These are phyloP conservation scores for Paecilomyces fulvus DNA, from an alignment of 2,329 filamentous ascomycete genomes.

Conservation along the genomic window DNA sequence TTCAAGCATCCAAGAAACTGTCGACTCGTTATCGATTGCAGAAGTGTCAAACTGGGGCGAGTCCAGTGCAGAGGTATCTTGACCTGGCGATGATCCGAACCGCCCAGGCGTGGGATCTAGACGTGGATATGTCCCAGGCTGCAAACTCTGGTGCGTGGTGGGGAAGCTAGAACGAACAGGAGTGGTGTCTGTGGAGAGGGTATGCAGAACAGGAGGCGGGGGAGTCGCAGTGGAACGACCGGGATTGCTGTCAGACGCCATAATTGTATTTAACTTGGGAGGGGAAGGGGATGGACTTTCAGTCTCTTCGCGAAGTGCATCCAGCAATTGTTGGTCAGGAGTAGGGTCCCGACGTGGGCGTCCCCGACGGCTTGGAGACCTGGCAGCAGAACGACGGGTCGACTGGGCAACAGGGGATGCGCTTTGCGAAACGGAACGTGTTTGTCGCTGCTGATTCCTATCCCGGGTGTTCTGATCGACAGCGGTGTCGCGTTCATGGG, in stretches of 20 bases:
- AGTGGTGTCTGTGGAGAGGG: constrained; percentile 25
- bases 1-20: constrained; percentile 26
- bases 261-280: constrained; percentile 1
- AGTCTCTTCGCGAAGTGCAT: constrained; percentile 19
- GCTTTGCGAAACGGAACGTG: constrained; percentile 4
- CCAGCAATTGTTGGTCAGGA: constrained; percentile 25
- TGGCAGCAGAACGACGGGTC: constrained; percentile 2
- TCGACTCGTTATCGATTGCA: constrained; percentile 24
- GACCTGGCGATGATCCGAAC: constrained; percentile 6
- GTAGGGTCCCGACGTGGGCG: constrained; percentile 21
- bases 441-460: constrained; percentile 4
- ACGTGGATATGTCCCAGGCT: constrained; percentile 9
- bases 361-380: constrained; percentile 12
- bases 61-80: constrained; percentile 9
- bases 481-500: constrained; percentile 8
- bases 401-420: not conserved
- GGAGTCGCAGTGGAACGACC: constrained; percentile 22
- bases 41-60: constrained; percentile 13
- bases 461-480: constrained; percentile 6
- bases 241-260: not conserved
- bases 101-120: constrained; percentile 22
- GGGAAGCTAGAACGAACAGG: constrained; percentile 14
- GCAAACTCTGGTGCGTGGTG: constrained; percentile 11
- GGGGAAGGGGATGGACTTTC: constrained; percentile 10
- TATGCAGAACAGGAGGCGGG: constrained; percentile 24